Evolutionary conservation across 2,329 filamentous ascomycete genomes (phyloP).

Genomic region (Chaetomiaceae sp.): DNA sequence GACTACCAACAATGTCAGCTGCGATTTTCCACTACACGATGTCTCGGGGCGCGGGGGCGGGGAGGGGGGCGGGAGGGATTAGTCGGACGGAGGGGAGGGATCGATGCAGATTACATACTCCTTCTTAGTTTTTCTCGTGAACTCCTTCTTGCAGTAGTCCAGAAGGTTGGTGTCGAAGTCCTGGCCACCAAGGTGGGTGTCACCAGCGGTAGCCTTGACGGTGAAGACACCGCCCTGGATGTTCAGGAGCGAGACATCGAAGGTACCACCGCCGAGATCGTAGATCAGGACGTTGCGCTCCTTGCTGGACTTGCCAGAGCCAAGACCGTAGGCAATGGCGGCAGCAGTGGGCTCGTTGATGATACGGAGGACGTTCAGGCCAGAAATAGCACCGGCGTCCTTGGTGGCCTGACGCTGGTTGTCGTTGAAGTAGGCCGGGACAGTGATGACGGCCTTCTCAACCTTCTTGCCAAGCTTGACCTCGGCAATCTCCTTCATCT

Average conservation of each 20-base stretch:
- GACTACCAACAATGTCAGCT: conserved; percentile 36
- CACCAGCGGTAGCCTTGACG: conserved; percentile 96
- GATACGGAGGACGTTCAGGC: conserved; percentile 98
- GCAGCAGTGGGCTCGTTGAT: conserved; percentile 99
- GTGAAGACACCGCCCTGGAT: conserved; percentile 99
- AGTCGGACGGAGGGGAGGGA: too few species aligned
- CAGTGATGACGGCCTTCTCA: conserved; percentile 97
- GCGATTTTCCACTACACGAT: too few species aligned
- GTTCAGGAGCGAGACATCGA: conserved; percentile 98
- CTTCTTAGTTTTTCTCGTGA: conserved; percentile 75
- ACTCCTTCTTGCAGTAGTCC: conserved; percentile 96
- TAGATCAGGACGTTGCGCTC: conserved; percentile 99
- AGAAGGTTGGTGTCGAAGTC: conserved; percentile 96
- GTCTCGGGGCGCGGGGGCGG: too few species aligned
- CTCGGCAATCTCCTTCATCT: conserved; percentile 99
- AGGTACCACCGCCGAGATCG: conserved; percentile 99
- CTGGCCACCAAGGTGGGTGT: conserved; percentile 92
- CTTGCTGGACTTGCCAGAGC: conserved; percentile 90
- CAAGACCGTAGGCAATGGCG: conserved; percentile 96
- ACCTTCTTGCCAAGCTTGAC: conserved; percentile 98
- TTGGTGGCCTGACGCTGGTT: conserved; percentile 99
- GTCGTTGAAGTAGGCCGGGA: conserved; percentile 99
- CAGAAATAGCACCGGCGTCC: conserved; percentile 96
- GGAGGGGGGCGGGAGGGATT: too few species aligned
- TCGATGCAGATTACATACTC: too few species aligned